Conservation (phyloP, 176 grass and related monocot genomes). For the Leersia perrieri region DNA sequence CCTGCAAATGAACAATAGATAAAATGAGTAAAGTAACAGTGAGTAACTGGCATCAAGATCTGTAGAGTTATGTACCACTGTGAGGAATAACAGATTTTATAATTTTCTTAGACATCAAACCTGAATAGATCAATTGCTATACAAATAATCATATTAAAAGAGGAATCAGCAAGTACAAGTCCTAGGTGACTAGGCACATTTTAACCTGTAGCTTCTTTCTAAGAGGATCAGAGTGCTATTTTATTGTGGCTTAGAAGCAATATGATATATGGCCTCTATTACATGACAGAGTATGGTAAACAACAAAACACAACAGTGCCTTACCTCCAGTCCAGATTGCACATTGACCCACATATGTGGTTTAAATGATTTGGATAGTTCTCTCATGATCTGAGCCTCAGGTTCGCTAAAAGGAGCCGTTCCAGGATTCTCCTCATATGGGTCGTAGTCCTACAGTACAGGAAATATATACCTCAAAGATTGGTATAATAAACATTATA, state of each 20-base stretch:
- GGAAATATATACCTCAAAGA: background rate
- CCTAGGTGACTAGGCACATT: background rate
- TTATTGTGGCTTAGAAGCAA: background rate
- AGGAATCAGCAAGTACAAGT: background rate
- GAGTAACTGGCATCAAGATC: background rate
- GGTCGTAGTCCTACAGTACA: slow-evolving; percentile 84
- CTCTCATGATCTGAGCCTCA: slow-evolving; percentile 89
- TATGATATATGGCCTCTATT: background rate
- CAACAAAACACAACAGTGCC: background rate
- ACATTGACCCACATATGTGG: slow-evolving; percentile 98
- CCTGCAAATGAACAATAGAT: slow-evolving; percentile 45
- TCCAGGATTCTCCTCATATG: slow-evolving; percentile 91
- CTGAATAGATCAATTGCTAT: background rate
- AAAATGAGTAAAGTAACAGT: background rate
- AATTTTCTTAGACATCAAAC: background rate
- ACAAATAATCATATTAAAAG: too few relatives aligned
- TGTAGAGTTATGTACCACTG: background rate
- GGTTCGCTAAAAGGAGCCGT: slow-evolving; percentile 89
- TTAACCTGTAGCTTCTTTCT: background rate
- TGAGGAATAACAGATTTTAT: background rate
- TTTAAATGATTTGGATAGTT: slow-evolving; percentile 78
- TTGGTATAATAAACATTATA: background rate
- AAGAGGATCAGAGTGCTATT: background rate
- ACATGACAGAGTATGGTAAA: background rate
- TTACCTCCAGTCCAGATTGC: slow-evolving; percentile 99